phyloP scores from a whole-genome alignment of 495 filamentous ascomycete genomes.

The Neurospora sp. region DNA sequence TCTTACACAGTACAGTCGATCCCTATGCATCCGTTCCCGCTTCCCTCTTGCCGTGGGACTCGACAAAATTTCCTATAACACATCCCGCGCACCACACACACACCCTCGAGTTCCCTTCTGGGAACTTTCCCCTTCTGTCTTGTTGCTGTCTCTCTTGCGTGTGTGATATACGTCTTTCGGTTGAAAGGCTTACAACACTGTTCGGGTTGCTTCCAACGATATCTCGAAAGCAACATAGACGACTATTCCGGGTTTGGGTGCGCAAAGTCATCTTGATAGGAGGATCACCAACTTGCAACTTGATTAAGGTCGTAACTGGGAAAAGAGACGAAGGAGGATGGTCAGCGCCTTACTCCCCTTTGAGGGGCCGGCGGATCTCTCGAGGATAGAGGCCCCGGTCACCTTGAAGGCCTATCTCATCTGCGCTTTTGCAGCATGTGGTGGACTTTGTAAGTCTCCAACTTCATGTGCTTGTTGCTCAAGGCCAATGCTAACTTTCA shows the following conservation, averaged over 20 bases:
- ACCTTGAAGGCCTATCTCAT: slow-evolving; percentile 56
- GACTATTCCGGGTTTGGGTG: neutral
- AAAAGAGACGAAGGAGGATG: neutral
- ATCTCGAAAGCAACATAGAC: neutral
- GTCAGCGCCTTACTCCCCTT: slow-evolving; percentile 12
- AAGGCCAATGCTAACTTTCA: neutral
- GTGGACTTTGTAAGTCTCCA: slow-evolving; percentile 41
- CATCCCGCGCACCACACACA: neutral
- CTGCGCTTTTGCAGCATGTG: slow-evolving; percentile 57
- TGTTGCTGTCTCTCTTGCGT: neutral
- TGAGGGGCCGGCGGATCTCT: slow-evolving; percentile 31
- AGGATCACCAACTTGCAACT: neutral
- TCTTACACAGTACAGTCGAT: neutral
- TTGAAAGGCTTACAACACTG: too few species aligned
- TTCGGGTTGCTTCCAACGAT: neutral
- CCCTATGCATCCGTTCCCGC: neutral
- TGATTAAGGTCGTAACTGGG: neutral
- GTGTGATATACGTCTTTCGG: neutral
- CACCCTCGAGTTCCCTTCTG: neutral
- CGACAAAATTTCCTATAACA: neutral
- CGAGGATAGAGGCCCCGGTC: slow-evolving; percentile 53
- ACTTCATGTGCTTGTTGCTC: neutral
- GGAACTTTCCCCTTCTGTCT: neutral
- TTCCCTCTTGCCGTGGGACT: neutral
- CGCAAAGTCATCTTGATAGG: neutral